Conservation (phyloP, 768 basidiomycete genomes). For the Termitomyces sp. region DNA sequence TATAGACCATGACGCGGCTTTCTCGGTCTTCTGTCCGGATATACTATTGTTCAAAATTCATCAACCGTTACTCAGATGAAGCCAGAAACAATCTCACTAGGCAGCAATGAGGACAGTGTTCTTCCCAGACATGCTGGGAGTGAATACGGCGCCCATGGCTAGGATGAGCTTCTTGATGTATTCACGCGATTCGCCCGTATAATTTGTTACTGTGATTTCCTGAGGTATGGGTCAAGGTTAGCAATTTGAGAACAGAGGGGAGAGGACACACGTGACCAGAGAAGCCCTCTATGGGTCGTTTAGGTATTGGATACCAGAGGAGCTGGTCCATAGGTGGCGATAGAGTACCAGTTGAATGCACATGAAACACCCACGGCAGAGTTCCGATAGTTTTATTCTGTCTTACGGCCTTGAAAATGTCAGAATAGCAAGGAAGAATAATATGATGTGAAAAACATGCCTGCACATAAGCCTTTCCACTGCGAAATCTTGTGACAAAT, state of each 20-base stretch:
- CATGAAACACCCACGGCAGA: constrained; percentile 80
- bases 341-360: constrained; percentile 58
- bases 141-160: constrained; percentile 75
- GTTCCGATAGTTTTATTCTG: constrained; percentile 66
- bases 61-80: background rate
- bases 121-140: constrained; percentile 71
- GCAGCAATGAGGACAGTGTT: constrained; percentile 86
- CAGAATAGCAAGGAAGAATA: background rate
- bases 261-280: constrained; percentile 47
- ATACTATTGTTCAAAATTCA: constrained; percentile 22
- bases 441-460: constrained; percentile 33
- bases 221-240: constrained; percentile 21
- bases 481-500: constrained; percentile 65
- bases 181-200: constrained; percentile 81
- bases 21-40: constrained; percentile 59
- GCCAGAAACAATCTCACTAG: constrained; percentile 46
- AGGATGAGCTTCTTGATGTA: constrained; percentile 83
- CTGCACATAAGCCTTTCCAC: constrained; percentile 66
- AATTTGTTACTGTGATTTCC: constrained; percentile 86
- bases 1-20: constrained; percentile 77
- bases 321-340: constrained; percentile 69
- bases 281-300: constrained; percentile 55
- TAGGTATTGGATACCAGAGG: constrained; percentile 81
- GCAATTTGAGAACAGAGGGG: background rate
- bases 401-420: constrained; percentile 49